These are phyloP conservation scores for Paspalum vaginatum DNA, from an alignment of 176 grass and related monocot genomes.

Conservation along the genomic window DNA sequence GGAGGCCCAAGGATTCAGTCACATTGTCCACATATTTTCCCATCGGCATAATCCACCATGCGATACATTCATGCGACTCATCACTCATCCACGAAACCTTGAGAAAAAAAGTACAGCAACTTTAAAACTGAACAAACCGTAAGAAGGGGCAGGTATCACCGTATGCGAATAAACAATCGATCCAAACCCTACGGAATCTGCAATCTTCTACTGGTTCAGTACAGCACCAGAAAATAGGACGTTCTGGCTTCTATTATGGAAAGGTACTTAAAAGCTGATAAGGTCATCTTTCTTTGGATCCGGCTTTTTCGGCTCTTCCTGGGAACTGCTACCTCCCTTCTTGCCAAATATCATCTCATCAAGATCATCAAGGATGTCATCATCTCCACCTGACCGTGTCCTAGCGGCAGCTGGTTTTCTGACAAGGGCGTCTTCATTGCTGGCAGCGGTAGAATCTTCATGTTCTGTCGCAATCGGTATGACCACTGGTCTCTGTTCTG, in stretches of 20 bases:
- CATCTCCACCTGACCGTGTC: slow-evolving; percentile 71
- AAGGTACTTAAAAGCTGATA: slow-evolving; percentile 69
- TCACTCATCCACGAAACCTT: slow-evolving; percentile 24
- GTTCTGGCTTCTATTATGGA: slow-evolving; percentile 3
- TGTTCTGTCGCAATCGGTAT: slow-evolving; percentile 83
- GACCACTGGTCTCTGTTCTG: slow-evolving; percentile 68
- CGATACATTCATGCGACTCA: slow-evolving; percentile 6
- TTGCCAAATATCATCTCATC: slow-evolving; percentile 98
- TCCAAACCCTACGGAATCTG: slow-evolving; percentile 45
- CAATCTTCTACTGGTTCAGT: slow-evolving; percentile 46
- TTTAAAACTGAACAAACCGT: slow-evolving; percentile 35
- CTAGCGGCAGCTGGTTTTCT: slow-evolving; percentile 70
- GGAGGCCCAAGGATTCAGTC: background rate
- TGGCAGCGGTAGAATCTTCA: slow-evolving; percentile 58
- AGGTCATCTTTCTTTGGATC: slow-evolving; percentile 77
- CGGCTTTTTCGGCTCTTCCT: slow-evolving; percentile 56
- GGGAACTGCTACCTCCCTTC: slow-evolving; percentile 68
- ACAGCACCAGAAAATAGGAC: slow-evolving; percentile 40
- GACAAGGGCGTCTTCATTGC: slow-evolving; percentile 73
- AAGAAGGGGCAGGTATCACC: slow-evolving; percentile 31
- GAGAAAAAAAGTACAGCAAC: slow-evolving; percentile 5
- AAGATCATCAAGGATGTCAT: slow-evolving; percentile 86
- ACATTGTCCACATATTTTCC: background rate
- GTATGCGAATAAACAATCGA: slow-evolving; percentile 44
- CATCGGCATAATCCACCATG: slow-evolving; percentile 23